Conservation (phyloP, 73 alveolate species). For the Halteria grandinella region DNA sequence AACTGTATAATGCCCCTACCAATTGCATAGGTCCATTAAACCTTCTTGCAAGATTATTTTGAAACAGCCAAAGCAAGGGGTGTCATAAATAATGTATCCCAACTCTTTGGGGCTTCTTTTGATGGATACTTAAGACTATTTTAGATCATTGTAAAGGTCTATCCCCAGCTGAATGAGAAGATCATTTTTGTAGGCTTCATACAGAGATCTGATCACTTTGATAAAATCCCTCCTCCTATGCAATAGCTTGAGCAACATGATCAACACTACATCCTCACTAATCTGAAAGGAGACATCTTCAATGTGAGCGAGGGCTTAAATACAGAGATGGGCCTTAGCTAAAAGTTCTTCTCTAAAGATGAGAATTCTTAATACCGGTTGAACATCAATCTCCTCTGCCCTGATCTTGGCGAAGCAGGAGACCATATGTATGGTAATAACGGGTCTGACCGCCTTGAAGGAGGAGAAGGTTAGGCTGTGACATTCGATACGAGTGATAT, state of each 20-base stretch:
- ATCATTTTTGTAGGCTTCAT: constrained; percentile 44
- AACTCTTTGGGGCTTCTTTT: background rate
- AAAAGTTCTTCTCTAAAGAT: constrained; percentile 27
- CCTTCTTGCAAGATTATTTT: constrained; percentile 42
- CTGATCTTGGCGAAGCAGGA: constrained; percentile 20
- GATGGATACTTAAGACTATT: constrained; percentile 8
- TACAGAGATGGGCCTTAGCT: constrained; percentile 10
- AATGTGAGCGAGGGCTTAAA: constrained; percentile 43
- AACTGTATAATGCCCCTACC: constrained; percentile 25
- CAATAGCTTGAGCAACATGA: constrained; percentile 6
- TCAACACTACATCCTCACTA: constrained; percentile 6
- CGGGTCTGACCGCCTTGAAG: constrained; percentile 8
- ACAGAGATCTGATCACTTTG: constrained; percentile 6
- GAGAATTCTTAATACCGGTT: constrained; percentile 19
- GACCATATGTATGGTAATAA: background rate
- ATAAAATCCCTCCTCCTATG: constrained; percentile 10
- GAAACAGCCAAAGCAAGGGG: constrained; percentile 57
- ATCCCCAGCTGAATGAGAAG: constrained; percentile 10
- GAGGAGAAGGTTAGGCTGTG: background rate
- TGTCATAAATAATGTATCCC: constrained; percentile 23
- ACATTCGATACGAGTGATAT: constrained; percentile 27
- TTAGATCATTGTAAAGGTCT: constrained; percentile 41
- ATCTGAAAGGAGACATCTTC: constrained; percentile 21
- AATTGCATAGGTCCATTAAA: constrained; percentile 34
- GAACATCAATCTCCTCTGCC: background rate